Base-by-base conservation (phyloP, 2,329 filamentous ascomycete genomes). In the Penicillium sp. region DNA sequence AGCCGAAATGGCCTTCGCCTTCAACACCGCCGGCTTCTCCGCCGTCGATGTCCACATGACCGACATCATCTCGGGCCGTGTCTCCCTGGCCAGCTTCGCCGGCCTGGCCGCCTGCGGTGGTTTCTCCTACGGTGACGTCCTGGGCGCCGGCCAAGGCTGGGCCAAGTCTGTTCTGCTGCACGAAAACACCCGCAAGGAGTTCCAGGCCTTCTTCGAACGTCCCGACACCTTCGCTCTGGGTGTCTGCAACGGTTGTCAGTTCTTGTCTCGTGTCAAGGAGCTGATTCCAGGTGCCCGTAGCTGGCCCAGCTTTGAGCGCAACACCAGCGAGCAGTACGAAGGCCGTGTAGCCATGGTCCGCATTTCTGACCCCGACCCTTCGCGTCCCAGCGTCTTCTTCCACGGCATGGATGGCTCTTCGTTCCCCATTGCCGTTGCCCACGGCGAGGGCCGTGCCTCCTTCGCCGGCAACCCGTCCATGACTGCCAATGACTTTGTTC, bases 171-270 rank as follows among this genome's bases (percentile, higher is more conserved):
- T 97, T 35, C 81, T 97, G 16, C 82, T 95, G 70, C 90, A 97
- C 74, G 82, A 81, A 22, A 76, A 87, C 51, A 86, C 87, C 38
- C 84, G 91, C 38, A 79, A 81, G 51, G 88, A 92, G 62, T 96
- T 97, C 75, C 78, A 87, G 64, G 74, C 77, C 44, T 97, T 96
- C 81, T 97, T 97, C 76, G 81, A 85, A 60, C 84, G 94, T 27
- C 82, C 86, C 4, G 90, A 96, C 68, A 97, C 94, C 0, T 97
- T 99, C 72, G 81, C 90, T 0, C 81, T 99, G 0, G 94, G 94
- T 63, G 90, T 97, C 30, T 97, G 94, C 81, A 99, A 99, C 70
- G 94, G 94, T 45, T 97, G 94, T 69, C 94, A 99, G 73, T 95
- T 97, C 84, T 78, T 97, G 36, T 88, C 88, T 5, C 85, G 90